phyloP scores from a whole-genome alignment of 352 stramenopile genomes.

The Pilasporangium apinafurcum region DNA sequence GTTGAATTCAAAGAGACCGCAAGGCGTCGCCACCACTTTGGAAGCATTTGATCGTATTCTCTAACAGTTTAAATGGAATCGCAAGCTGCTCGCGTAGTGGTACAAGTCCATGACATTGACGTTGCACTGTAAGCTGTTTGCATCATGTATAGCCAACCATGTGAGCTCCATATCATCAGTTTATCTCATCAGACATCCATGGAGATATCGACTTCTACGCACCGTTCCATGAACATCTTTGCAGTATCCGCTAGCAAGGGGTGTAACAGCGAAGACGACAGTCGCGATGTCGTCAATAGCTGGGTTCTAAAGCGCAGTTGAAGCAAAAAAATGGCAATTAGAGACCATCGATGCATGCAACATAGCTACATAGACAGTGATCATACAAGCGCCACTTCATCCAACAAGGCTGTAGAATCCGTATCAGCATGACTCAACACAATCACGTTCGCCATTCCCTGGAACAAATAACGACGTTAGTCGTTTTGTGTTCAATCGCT shows the following conservation, averaged over 20 bases:
- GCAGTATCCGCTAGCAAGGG: slow-evolving; percentile 60
- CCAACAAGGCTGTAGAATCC: slow-evolving; percentile 10
- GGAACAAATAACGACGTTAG: slow-evolving; percentile 1
- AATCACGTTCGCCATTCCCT: slow-evolving; percentile 42
- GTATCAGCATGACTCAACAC: slow-evolving; percentile 51
- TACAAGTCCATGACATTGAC: slow-evolving; percentile 22
- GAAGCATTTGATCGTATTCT: slow-evolving; percentile 65
- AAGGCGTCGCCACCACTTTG: slow-evolving; percentile 21
- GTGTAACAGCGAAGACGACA: slow-evolving; percentile 37
- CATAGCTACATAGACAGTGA: slow-evolving; percentile 1
- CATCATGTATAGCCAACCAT: neutral
- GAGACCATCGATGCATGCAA: neutral
- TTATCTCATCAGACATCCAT: neutral
- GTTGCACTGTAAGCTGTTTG: slow-evolving; percentile 32
- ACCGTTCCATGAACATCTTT: slow-evolving; percentile 76
- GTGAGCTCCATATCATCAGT: neutral
- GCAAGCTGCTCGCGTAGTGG: slow-evolving; percentile 14
- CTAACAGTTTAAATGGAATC: slow-evolving; percentile 64
- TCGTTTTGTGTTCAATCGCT: neutral
- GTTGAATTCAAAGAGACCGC: slow-evolving; percentile 3
- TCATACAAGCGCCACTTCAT: no score
- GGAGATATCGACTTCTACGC: neutral
- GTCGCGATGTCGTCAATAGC: slow-evolving; percentile 53
- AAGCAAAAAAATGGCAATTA: neutral
- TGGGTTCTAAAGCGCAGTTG: slow-evolving; percentile 18